A percentile compares a stretch with the other conserved stretches of the same genome.
Conservation (phyloP, 345 rosid genomes). For the Camelina sativa region DNA sequence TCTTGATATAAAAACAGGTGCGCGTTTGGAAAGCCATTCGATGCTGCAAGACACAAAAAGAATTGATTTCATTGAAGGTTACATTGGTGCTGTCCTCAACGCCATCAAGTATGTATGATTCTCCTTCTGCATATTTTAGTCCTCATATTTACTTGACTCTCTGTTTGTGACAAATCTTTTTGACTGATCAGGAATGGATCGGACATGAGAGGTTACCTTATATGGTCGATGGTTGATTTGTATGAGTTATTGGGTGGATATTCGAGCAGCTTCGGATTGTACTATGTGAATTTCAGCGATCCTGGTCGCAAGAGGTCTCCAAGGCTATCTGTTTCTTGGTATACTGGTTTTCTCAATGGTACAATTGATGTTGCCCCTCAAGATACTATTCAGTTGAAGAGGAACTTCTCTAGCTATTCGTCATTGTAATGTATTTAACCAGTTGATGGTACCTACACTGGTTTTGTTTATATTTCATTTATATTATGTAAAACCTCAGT, state of each 20-base stretch:
- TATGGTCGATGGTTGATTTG: slow-evolving; percentile 59
- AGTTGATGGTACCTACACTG: no score
- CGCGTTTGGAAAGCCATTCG: slow-evolving; percentile 23
- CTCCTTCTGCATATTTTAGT: background rate
- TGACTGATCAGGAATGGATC: slow-evolving; percentile 56
- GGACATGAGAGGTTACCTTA: slow-evolving; percentile 55
- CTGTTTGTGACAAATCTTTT: slow-evolving; percentile 5
- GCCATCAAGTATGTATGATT: slow-evolving; percentile 50
- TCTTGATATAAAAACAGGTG: slow-evolving; percentile 34
- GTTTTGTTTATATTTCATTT: background rate
- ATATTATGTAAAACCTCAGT: no score
- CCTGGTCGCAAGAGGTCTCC: slow-evolving; percentile 50
- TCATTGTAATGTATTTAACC: slow-evolving; percentile 23
- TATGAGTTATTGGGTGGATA: slow-evolving; percentile 51
- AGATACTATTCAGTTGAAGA: slow-evolving; percentile 8
- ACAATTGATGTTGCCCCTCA: slow-evolving; percentile 23
- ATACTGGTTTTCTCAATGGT: slow-evolving; percentile 55
- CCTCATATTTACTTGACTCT: background rate
- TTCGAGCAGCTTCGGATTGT: slow-evolving; percentile 41
- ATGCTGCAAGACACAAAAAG: slow-evolving; percentile 48
- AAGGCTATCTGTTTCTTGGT: slow-evolving; percentile 60
- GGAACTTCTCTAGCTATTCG: slow-evolving; percentile 7
- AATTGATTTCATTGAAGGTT: slow-evolving; percentile 42
- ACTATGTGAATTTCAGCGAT: slow-evolving; percentile 57
- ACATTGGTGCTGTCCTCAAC: slow-evolving; percentile 51